Percentiles rank a stretch among this genome's conserved stretches.
These are phyloP conservation scores for Calonectria pseudoturangicola DNA, from an alignment of 2,329 filamentous ascomycete species.

Conservation along the genomic window DNA sequence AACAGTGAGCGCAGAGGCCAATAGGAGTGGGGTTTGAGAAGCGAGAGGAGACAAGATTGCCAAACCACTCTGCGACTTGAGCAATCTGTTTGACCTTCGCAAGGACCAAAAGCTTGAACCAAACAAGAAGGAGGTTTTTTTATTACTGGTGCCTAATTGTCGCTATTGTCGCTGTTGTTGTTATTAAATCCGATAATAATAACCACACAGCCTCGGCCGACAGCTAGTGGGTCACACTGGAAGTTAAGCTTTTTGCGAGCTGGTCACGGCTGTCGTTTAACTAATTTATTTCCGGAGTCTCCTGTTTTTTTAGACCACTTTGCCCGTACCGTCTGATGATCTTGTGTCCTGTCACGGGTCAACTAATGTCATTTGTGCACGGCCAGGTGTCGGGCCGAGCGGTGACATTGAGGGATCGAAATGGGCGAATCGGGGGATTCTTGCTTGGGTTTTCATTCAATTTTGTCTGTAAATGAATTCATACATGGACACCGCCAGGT, in stretches of 20 bases:
- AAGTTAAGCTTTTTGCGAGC: background rate
- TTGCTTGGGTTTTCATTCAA: background rate
- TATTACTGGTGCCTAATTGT: background rate
- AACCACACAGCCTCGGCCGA: background rate
- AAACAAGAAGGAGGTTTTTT: background rate
- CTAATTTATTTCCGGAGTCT: conserved; percentile 19
- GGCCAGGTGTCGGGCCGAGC: background rate
- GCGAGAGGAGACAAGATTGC: background rate
- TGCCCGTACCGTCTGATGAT: background rate
- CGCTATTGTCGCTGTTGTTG: background rate
- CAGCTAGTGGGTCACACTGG: background rate
- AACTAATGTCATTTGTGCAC: background rate
- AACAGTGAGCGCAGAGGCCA: conserved; percentile 7
- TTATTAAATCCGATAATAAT: background rate
- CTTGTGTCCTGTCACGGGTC: background rate
- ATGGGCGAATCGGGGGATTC: background rate
- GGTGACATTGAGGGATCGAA: no score
- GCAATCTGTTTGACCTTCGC: conserved; percentile 2
- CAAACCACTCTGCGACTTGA: background rate
- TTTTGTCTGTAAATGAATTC: background rate
- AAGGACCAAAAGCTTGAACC: background rate
- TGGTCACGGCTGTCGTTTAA: background rate
- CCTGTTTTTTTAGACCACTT: background rate
- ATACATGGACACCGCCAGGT: background rate
- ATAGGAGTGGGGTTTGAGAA: background rate